These are phyloP conservation scores for Fusarium veterinarium DNA, from an alignment of 2,329 filamentous ascomycete species.

Conservation along the genomic window DNA sequence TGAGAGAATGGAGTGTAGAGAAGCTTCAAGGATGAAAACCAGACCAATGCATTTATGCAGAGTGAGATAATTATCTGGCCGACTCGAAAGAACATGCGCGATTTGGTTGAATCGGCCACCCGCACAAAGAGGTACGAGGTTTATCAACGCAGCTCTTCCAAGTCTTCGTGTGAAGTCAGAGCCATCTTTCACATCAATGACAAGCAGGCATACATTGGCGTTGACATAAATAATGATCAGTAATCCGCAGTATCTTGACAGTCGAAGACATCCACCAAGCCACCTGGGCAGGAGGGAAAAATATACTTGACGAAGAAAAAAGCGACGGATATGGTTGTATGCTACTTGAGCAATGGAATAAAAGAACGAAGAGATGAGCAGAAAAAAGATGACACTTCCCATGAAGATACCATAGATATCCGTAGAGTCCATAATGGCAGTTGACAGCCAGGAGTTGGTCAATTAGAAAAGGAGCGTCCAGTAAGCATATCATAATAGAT, in stretches of 20 bases:
- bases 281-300: not conserved
- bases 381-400: not conserved
- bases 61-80: not conserved
- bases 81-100: not conserved
- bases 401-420: not conserved
- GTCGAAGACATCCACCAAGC: not conserved
- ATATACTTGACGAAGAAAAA: not conserved
- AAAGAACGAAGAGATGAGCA: not conserved
- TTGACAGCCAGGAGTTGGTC: not conserved
- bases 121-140: constrained; percentile 10
- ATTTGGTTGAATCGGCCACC: constrained; percentile 3
- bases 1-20: not conserved
- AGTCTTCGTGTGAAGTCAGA: constrained; percentile 7
- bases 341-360: not conserved
- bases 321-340: not conserved
- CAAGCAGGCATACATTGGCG: not conserved
- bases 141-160: not conserved
- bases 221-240: not conserved
- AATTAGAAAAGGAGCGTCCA: not conserved
- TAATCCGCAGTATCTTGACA: not conserved
- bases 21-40: not conserved
- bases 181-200: not conserved
- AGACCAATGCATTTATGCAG: not conserved
- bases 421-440: not conserved
- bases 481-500: too few relatives aligned